phyloP scores from a whole-genome alignment of 2,329 filamentous ascomycete species.

The Gnomoniopsis smithogilvyi region DNA sequence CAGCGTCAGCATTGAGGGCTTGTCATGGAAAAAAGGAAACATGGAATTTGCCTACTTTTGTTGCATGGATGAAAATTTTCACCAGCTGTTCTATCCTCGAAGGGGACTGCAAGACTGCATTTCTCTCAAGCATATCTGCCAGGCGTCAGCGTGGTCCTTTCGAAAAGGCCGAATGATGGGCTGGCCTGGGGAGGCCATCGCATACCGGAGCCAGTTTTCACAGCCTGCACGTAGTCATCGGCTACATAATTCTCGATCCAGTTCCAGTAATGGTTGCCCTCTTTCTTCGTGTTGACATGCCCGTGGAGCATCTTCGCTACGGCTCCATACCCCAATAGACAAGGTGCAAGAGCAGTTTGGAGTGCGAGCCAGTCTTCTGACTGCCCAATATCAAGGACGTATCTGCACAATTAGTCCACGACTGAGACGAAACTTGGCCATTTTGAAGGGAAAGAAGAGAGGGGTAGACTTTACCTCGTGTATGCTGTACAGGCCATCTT shows the following conservation, averaged over 20 bases:
- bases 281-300: constrained; percentile 56
- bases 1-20: constrained; percentile 21
- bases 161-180: not conserved
- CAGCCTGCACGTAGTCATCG: constrained; percentile 73
- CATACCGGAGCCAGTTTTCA: constrained; percentile 67
- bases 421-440: constrained; percentile 25
- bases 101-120: constrained; percentile 70
- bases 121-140: constrained; percentile 69
- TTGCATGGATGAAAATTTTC: constrained; percentile 82
- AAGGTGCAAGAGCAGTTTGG: constrained; percentile 81
- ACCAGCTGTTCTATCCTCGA: constrained; percentile 77
- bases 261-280: constrained; percentile 75
- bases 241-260: constrained; percentile 91
- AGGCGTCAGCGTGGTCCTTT: not conserved
- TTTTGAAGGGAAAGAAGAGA: constrained; percentile 73
- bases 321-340: constrained; percentile 82
- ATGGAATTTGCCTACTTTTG: constrained; percentile 55
- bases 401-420: constrained; percentile 38
- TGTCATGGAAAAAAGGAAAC: not conserved
- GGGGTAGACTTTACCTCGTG: constrained; percentile 25
- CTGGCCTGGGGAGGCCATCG: not conserved
- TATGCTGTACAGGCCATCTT: constrained; percentile 39
- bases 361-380: constrained; percentile 86
- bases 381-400: constrained; percentile 84
- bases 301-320: constrained; percentile 70